phyloP scores from a whole-genome alignment of 768 basidiomycete species.

The Mrakia gelida region DNA sequence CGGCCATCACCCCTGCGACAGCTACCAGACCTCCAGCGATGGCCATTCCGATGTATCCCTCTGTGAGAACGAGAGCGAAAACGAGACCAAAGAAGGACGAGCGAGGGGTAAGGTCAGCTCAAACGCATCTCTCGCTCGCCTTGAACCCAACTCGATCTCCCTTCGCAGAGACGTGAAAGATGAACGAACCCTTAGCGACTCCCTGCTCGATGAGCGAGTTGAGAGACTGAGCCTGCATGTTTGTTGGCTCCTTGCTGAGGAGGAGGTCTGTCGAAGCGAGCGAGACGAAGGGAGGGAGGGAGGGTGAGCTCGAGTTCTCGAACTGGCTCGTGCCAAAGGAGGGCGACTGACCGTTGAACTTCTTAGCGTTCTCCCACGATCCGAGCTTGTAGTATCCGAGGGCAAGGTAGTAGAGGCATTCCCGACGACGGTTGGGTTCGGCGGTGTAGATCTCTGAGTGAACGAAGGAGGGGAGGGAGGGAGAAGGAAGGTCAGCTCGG shows the following conservation, averaged over 20 bases:
- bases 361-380: conserved; percentile 85
- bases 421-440: conserved; percentile 79
- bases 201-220: conserved; percentile 78
- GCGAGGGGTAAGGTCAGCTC: too few relatives aligned
- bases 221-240: conserved; percentile 86
- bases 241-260: conserved; percentile 84
- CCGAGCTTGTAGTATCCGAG: conserved; percentile 95
- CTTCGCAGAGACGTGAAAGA: neutral
- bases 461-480: neutral
- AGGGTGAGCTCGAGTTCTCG: too few relatives aligned
- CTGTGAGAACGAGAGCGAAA: conserved; percentile 47
- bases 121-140: too few relatives aligned
- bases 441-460: conserved; percentile 81
- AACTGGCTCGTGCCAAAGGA: neutral
- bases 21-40: conserved; percentile 87
- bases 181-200: conserved; percentile 65
- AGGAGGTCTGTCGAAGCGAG: conserved; percentile 58
- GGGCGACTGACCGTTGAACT: conserved; percentile 72
- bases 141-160: neutral
- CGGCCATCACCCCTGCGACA: conserved; percentile 53
- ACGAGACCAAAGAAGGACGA: too few relatives aligned
- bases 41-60: conserved; percentile 99
- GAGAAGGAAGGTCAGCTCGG: neutral
- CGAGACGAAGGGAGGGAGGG: neutral
- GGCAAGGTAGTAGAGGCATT: conserved; percentile 94